Conservation (phyloP, 202 grass and related monocot species). For the Alloteropsis angusta region DNA sequence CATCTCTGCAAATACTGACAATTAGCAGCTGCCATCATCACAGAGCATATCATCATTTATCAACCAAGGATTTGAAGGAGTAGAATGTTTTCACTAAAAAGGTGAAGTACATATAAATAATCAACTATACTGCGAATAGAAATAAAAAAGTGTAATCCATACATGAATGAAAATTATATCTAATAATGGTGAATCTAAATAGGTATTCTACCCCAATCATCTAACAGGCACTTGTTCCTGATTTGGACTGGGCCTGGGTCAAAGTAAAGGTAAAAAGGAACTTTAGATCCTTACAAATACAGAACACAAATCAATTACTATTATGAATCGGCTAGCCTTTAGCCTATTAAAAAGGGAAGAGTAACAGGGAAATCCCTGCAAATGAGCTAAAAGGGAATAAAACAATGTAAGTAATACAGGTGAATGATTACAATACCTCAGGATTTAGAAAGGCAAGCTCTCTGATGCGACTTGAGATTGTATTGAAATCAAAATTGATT, state of each 20-base stretch:
- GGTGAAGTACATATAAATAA: not conserved
- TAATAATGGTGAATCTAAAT: not conserved
- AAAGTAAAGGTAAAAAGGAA: not conserved
- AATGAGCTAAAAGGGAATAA: not conserved
- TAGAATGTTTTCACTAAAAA: not conserved
- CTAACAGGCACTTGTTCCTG: not conserved
- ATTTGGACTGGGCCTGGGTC: not conserved
- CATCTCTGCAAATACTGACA: not conserved
- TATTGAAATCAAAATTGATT: slow-evolving; percentile 71
- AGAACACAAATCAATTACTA: not conserved
- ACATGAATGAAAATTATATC: not conserved
- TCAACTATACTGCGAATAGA: not conserved
- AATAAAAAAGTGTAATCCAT: not conserved
- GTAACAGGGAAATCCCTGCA: not conserved
- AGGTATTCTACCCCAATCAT: not conserved
- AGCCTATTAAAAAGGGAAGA: slow-evolving; percentile 1
- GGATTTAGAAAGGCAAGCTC: slow-evolving; percentile 99
- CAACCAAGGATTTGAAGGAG: not conserved
- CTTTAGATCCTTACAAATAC: not conserved
- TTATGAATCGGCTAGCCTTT: not conserved
- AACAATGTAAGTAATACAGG: not conserved
- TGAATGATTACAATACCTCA: slow-evolving; percentile 44
- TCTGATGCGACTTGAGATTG: slow-evolving; percentile 81
- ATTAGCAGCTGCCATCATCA: not conserved
- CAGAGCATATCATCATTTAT: not conserved